A percentile compares a stretch with the other conserved stretches of the same genome.
These are phyloP conservation scores for Neopestalotiopsis clavispora DNA, from an alignment of 2,329 filamentous ascomycete species.

Conservation along the genomic window DNA sequence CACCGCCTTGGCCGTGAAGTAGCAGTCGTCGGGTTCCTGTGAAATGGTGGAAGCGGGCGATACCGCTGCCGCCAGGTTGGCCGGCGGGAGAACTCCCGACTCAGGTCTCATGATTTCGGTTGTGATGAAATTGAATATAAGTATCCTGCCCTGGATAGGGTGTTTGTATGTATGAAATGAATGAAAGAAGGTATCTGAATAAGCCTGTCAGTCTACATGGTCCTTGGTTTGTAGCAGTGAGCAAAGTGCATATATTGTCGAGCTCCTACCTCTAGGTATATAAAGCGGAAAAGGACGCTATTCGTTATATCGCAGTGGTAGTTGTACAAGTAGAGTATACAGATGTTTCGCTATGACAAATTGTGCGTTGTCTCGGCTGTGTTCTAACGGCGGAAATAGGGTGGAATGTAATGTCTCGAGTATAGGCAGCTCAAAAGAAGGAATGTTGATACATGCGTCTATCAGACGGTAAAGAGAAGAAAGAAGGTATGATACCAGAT, in stretches of 20 bases:
- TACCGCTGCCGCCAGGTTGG: background rate
- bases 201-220: background rate
- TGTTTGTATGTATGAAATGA: background rate
- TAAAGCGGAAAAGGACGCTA: background rate
- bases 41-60: background rate
- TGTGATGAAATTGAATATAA: no score
- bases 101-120: background rate
- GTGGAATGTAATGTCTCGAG: background rate
- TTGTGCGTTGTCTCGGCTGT: background rate
- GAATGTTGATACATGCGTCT: background rate
- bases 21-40: background rate
- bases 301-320: background rate
- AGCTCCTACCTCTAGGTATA: background rate
- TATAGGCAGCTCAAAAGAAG: background rate
- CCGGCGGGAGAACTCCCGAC: background rate
- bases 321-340: background rate
- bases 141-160: background rate
- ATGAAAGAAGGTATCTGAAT: background rate
- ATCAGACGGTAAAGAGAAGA: background rate
- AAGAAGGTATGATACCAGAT: background rate
- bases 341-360: background rate
- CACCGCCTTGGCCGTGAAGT: constrained; percentile 16
- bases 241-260: background rate
- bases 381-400: background rate
- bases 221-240: background rate